phyloP scores from a whole-genome alignment of 805 yeast genomes.

The Nakazawaea siamensis region DNA sequence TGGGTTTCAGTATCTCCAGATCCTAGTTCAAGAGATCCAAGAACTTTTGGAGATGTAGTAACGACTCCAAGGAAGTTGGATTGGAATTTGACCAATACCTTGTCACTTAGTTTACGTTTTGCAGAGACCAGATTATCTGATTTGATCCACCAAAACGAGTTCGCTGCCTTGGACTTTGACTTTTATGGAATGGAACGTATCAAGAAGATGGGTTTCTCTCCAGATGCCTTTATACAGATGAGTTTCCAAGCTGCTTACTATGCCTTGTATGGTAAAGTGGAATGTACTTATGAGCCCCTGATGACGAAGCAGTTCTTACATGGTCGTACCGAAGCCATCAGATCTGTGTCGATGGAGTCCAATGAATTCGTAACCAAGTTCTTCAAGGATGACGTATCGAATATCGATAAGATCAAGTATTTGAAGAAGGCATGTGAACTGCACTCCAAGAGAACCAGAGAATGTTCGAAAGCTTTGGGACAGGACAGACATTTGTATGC shows the following conservation, averaged over 20 bases:
- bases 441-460: constrained; percentile 61
- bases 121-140: constrained; percentile 88
- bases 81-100: constrained; percentile 76
- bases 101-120: constrained; percentile 73
- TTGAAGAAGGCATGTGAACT: constrained; percentile 62
- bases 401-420: constrained; percentile 48
- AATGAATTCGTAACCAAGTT: constrained; percentile 78
- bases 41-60: constrained; percentile 36
- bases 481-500: constrained; percentile 90
- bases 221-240: constrained; percentile 94
- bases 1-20: constrained; percentile 52
- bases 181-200: constrained; percentile 68
- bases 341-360: constrained; percentile 77
- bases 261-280: constrained; percentile 87
- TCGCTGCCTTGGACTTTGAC: constrained; percentile 69
- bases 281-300: constrained; percentile 92
- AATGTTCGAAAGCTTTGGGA: constrained; percentile 73
- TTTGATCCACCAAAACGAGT: constrained; percentile 83
- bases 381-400: constrained; percentile 56
- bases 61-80: constrained; percentile 82
- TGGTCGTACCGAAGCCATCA: constrained; percentile 88
- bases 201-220: constrained; percentile 80
- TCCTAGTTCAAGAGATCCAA: constrained; percentile 32
- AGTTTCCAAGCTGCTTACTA: constrained; percentile 89
- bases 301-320: constrained; percentile 86